phyloP scores from a whole-genome alignment of 495 filamentous ascomycete genomes.

The Elasticomyces elasticus region DNA sequence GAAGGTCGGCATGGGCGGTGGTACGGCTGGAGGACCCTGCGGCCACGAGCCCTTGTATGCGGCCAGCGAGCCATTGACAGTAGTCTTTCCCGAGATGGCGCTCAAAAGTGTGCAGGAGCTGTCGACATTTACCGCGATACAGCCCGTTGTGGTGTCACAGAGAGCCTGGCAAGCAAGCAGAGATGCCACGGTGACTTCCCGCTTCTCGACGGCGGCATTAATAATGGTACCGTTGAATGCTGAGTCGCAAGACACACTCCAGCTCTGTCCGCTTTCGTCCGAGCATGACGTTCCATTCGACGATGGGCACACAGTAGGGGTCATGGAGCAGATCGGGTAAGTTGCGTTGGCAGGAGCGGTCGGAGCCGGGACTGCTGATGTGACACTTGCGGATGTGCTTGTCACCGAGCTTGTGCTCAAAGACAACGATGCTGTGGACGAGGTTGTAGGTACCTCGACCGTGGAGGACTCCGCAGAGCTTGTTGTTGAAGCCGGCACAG shows the following conservation, averaged over 20 bases:
- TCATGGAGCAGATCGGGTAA: constrained; percentile 1
- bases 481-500: background rate
- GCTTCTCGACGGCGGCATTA: background rate
- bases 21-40: background rate
- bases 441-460: background rate
- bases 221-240: constrained; percentile 1
- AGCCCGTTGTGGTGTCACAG: background rate
- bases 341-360: background rate
- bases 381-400: background rate
- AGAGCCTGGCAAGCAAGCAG: background rate
- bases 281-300: background rate
- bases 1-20: background rate
- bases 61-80: background rate
- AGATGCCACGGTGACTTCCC: background rate
- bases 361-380: background rate
- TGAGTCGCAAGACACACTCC: background rate
- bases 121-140: constrained; percentile 4
- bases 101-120: background rate
- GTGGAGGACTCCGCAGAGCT: background rate
- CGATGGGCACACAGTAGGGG: background rate
- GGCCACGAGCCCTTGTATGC: constrained; percentile 3
- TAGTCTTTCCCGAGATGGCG: background rate
- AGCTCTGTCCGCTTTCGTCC: background rate
- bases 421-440: background rate
- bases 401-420: background rate